Evolutionary conservation across 306 rosid species (phyloP), one percentile per base, ranked within the genome.

Genomic region (Trifolium repens): DNA sequence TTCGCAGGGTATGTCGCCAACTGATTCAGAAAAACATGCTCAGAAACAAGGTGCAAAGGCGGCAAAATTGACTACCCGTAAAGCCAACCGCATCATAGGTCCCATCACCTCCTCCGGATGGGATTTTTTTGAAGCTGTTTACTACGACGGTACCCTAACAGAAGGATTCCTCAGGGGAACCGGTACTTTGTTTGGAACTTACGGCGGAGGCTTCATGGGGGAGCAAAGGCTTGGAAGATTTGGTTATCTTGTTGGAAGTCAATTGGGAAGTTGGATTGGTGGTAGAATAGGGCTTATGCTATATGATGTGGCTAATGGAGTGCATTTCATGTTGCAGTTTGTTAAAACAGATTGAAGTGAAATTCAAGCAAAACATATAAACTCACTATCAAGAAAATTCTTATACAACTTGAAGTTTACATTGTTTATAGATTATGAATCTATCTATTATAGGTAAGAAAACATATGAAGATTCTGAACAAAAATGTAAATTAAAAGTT

Each of bases 231-330:
- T 90, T 44, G 97, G 98, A 66, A 86, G 91, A 82, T 61, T 92
- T 67, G 99, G 99, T 69, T 90, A 92, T 81, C 96, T 90, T 73
- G 81, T 89, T 40, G 99, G 98, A 83, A 92, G 99, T 83, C 90
- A 86, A 10, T 15, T 87, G 73, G 99, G 99, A 4, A 92, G 98
- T 84, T 92, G 97, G 98, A 40, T 88, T 73, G 99, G 99, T 50
- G 99, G 96, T 85, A 89, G 96, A 76, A 74, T 92, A 24, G 99
- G 96, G 24, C 76, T 96, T 24, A 90, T 90, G 99, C 58, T 85
- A 2, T 88, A 96, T 84, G 98, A 92, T 81, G 90, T 92, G 79
- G 84, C 82, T 65, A 89, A 87, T 83, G 97, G 89, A 74, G 78
- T 90, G 78, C 88, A 88, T 82, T 87, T 74, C 89, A 47, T 92